phyloP scores from a whole-genome alignment of 1,284 basidiomycete species.

The Vanrija sp. region DNA sequence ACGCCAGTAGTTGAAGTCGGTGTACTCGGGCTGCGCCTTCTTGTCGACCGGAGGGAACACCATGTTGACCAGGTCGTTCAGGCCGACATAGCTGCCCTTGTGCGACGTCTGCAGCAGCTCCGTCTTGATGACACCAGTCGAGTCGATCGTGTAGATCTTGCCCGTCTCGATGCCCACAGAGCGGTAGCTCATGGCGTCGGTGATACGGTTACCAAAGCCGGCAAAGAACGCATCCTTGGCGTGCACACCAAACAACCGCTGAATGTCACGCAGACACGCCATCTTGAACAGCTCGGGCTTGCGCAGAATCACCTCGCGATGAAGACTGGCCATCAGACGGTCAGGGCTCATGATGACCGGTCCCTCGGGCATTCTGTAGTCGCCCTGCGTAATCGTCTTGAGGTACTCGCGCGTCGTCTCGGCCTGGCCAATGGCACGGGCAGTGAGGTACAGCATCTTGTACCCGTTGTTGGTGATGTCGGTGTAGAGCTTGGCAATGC shows the following conservation, averaged over 20 bases:
- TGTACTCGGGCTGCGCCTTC: constrained; percentile 82
- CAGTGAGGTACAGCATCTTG: constrained; percentile 97
- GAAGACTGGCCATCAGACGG: constrained; percentile 86
- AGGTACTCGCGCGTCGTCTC: constrained; percentile 95
- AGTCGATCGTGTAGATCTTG: constrained; percentile 97
- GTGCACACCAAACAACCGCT: constrained; percentile 76
- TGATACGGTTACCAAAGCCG: constrained; percentile 97
- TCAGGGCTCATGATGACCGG: constrained; percentile 99
- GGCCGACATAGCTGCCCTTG: constrained; percentile 61
- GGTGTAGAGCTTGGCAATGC: constrained; percentile 96
- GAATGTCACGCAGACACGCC: constrained; percentile 96
- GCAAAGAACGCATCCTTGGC: constrained; percentile 78
- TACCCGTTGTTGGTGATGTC: constrained; percentile 96
- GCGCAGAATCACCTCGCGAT: constrained; percentile 96
- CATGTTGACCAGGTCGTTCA: constrained; percentile 98
- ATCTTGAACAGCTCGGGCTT: constrained; percentile 99
- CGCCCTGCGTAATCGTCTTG: constrained; percentile 89
- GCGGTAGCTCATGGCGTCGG: constrained; percentile 94
- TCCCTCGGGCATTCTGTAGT: constrained; percentile 92
- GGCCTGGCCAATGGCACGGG: constrained; percentile 95
- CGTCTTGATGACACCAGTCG: constrained; percentile 93
- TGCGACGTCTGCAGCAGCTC: constrained; percentile 93
- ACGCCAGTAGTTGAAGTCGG: constrained; percentile 98
- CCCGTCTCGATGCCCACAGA: constrained; percentile 92
- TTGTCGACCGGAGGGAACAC: constrained; percentile 96